phyloP scores from a whole-genome alignment of 75 land plant species.

The Pseudotsuga menziesii region DNA sequence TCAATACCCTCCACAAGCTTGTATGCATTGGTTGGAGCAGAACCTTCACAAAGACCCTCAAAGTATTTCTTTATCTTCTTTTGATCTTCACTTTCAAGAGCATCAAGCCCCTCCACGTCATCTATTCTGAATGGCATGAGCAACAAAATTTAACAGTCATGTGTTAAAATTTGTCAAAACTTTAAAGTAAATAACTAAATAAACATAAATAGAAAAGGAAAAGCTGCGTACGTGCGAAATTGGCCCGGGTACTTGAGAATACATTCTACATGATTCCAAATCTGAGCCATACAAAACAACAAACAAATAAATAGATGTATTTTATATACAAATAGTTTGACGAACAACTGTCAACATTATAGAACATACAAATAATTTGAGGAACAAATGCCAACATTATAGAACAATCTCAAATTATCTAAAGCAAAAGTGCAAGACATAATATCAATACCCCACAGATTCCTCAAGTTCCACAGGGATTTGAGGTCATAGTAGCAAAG shows the following conservation, averaged over 20 bases:
- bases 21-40: constrained; percentile 12
- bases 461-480: no score
- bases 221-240: constrained; percentile 60
- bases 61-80: constrained; percentile 67
- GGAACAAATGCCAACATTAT: not conserved
- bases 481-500: no score
- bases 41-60: constrained; percentile 25
- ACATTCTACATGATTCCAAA: constrained; percentile 88
- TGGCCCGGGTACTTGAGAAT: constrained; percentile 72
- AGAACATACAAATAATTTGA: no score
- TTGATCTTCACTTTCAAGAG: constrained; percentile 90
- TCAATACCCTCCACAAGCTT: constrained; percentile 15
- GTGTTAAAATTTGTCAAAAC: not conserved
- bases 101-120: constrained; percentile 88
- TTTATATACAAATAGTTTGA: not conserved
- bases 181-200: not conserved
- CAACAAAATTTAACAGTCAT: not conserved
- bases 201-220: not conserved
- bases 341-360: no score
- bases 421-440: no score
- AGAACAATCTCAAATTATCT: not conserved
- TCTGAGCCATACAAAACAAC: constrained; percentile 31
- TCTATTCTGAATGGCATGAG: constrained; percentile 45
- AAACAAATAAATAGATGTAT: not conserved
- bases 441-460: no score